phyloP scores from a whole-genome alignment of 2,329 filamentous ascomycete genomes.

The Ophiostoma triangulosporum region DNA sequence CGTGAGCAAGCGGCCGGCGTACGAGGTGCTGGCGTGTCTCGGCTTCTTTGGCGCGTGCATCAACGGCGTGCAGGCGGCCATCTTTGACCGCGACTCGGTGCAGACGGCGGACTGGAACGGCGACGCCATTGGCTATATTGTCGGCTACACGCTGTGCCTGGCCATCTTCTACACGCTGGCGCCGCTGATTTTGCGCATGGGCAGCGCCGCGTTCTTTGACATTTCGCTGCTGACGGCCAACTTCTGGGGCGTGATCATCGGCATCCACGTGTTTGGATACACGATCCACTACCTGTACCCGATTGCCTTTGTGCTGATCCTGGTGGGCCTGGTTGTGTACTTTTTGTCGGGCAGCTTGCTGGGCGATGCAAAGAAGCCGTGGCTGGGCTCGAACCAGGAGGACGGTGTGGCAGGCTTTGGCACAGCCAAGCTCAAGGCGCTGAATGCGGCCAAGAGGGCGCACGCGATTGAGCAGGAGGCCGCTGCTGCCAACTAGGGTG shows the following conservation, averaged over 20 bases:
- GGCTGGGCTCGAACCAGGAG: slow-evolving; percentile 81
- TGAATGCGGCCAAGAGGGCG: slow-evolving; percentile 39
- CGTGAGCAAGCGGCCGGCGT: slow-evolving; percentile 71
- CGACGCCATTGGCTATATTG: slow-evolving; percentile 63
- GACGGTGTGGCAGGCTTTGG: slow-evolving; percentile 66
- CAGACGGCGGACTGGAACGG: slow-evolving; percentile 48
- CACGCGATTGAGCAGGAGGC: slow-evolving; percentile 16
- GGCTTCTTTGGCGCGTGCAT: slow-evolving; percentile 80
- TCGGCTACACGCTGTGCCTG: slow-evolving; percentile 79
- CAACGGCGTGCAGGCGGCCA: slow-evolving; percentile 79
- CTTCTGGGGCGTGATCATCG: slow-evolving; percentile 95
- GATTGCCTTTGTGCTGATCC: slow-evolving; percentile 86
- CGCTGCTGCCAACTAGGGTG: background rate
- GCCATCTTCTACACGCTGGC: slow-evolving; percentile 77
- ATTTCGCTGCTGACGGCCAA: slow-evolving; percentile 87
- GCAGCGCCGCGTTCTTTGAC: slow-evolving; percentile 89
- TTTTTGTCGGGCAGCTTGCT: slow-evolving; percentile 72
- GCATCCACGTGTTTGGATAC: slow-evolving; percentile 71
- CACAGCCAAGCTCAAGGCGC: slow-evolving; percentile 68
- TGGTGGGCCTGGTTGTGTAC: slow-evolving; percentile 74
- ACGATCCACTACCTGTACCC: slow-evolving; percentile 83
- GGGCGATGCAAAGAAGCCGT: slow-evolving; percentile 87
- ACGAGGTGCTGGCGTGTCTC: slow-evolving; percentile 86
- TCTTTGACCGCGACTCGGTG: slow-evolving; percentile 77
- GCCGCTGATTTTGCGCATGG: slow-evolving; percentile 79